Evolutionary conservation across 257 asterid genomes (phyloP), one percentile per base, ranked within the genome.

Genomic region (Dorcoceras hygrometricum): DNA sequence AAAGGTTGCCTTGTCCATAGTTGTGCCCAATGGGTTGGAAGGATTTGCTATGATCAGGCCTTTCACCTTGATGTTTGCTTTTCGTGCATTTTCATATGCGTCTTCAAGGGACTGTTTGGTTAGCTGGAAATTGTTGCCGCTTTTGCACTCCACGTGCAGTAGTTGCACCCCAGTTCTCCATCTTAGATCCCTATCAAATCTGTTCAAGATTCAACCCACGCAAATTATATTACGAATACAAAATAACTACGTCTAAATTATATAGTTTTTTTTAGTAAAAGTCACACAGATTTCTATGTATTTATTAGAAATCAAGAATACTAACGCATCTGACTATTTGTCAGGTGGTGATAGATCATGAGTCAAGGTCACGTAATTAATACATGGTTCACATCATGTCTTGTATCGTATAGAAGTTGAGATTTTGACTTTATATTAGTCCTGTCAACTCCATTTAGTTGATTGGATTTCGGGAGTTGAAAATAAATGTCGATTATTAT

Each of bases 131-230:
- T 80, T 75, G 75, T 86, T 76, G 16, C 89, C 78, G 78, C 93
- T 87, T 9, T 67, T 28, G 77, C 96, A 84, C 0, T 25, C 29
- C 3, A 92, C 73, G 0, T 96, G 86, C 24, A 92, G 8, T 26
- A 92, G 73, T n/a, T 84, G 77, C 11, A 83, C 91, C 8, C 91
- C 74, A 1, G 98, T 86, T 75, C 98, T 83, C 98, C 98, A 92
- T 66, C 85, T 80, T 66, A 92, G 68, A 71, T 92, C 98, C 71
- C 98, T 74, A 62, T 87, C 79, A 65, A 84, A 92, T 65, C 98
- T 92, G 86, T 74, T 46, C 59, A 34, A 6, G 50, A 51, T 54
- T 3, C 20, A 36, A 28, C 57, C n/a, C n/a, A 27, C 23, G n/a
- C n/a, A n/a, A n/a, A n/a, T n/a, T n/a, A 32, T 23, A 63, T 22